Evolutionary conservation across 345 rosid species (phyloP).

Genomic region (Brassica juncea): DNA sequence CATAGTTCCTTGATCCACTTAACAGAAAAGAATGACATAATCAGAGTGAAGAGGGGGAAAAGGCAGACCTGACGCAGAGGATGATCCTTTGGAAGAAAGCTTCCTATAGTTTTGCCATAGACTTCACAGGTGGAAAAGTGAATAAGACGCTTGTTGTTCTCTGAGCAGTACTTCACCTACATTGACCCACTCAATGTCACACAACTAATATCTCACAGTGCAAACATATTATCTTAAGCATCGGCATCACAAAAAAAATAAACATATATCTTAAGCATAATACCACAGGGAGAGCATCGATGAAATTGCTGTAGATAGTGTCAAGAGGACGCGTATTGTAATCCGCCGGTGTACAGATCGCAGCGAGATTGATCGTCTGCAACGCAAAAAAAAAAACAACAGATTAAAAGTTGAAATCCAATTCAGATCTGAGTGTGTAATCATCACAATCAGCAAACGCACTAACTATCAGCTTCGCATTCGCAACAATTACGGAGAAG

Average conservation of each 20-base stretch:
- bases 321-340: slow-evolving; percentile 99
- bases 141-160: slow-evolving; percentile 95
- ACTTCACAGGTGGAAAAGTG: slow-evolving; percentile 99
- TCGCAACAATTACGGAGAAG: background rate
- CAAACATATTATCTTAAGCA: background rate
- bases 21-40: too few species aligned
- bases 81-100: slow-evolving; percentile 94
- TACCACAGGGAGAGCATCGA: slow-evolving; percentile 99
- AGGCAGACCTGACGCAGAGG: slow-evolving; percentile 86
- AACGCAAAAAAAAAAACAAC: slow-evolving; percentile 3
- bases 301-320: slow-evolving; percentile 98
- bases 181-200: slow-evolving; percentile 37
- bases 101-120: slow-evolving; percentile 95
- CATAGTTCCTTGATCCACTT: background rate
- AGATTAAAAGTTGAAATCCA: background rate
- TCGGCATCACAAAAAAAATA: background rate
- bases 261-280: slow-evolving; percentile 2
- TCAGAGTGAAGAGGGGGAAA: slow-evolving; percentile 1
- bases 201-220: background rate
- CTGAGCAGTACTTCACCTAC: slow-evolving; percentile 97
- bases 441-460: background rate
- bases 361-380: slow-evolving; percentile 97
- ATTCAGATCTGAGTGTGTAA: slow-evolving; percentile 36
- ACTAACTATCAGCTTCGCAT: slow-evolving; percentile 1
- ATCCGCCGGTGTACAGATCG: slow-evolving; percentile 99